Conservation (phyloP, 768 basidiomycete species). For the Amanita thiersii region DNA sequence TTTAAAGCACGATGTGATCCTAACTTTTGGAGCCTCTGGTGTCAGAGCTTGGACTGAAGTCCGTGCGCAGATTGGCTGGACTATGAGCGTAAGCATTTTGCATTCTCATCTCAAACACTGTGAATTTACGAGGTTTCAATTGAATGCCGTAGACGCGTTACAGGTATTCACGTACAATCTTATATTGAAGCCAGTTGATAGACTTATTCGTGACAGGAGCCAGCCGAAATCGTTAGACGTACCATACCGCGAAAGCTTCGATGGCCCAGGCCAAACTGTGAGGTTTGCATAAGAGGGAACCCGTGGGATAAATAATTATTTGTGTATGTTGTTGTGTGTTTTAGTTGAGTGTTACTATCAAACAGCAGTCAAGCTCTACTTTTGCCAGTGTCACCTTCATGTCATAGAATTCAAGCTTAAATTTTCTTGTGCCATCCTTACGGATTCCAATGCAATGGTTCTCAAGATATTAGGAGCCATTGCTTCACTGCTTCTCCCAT, state of each 20-base stretch:
- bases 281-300: constrained; percentile 1
- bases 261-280: constrained; percentile 6
- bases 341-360: too few species aligned
- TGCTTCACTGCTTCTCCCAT: constrained; percentile 48
- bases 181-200: too few species aligned
- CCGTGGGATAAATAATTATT: too few species aligned
- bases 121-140: neutral
- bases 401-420: too few species aligned
- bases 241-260: constrained; percentile 7
- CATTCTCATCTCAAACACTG: neutral
- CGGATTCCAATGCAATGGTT: too few species aligned
- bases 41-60: constrained; percentile 14
- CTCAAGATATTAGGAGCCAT: too few species aligned
- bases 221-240: constrained; percentile 4
- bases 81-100: constrained; percentile 10
- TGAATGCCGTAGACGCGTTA: constrained; percentile 1
- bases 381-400: too few species aligned
- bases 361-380: too few species aligned
- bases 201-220: constrained; percentile 1
- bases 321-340: too few species aligned
- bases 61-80: constrained; percentile 13
- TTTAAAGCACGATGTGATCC: constrained; percentile 13
- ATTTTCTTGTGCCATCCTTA: too few species aligned
- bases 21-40: constrained; percentile 13
- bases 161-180: neutral